These are phyloP conservation scores for Pneumocystis oryctolagi DNA, from an alignment of 1,139 yeast species.

Conservation along the genomic window DNA sequence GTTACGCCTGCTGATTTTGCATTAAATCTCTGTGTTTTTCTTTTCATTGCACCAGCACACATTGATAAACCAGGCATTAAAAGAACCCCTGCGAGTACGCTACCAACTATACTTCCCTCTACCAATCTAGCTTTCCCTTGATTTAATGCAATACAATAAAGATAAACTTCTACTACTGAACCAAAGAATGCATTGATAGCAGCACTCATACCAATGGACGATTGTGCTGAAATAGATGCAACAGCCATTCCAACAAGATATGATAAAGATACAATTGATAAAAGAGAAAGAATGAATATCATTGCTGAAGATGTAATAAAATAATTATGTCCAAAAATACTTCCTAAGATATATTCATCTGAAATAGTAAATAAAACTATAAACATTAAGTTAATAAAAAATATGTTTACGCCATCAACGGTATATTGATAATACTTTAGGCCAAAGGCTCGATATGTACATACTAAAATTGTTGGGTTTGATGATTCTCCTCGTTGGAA, in stretches of 20 bases:
- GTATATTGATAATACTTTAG: slow-evolving; percentile 88
- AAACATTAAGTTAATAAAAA: slow-evolving; percentile 68
- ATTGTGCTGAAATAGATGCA: slow-evolving; percentile 94
- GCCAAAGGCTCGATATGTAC: slow-evolving; percentile 88
- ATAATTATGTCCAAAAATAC: slow-evolving; percentile 32
- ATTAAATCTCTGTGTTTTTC: slow-evolving; percentile 88
- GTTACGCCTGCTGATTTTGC: slow-evolving; percentile 96
- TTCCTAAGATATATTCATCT: slow-evolving; percentile 55
- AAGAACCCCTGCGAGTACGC: slow-evolving; percentile 81
- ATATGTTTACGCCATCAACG: slow-evolving; percentile 87
- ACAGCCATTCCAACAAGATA: slow-evolving; percentile 97
- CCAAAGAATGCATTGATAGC: slow-evolving; percentile 96
- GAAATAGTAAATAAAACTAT: slow-evolving; percentile 71
- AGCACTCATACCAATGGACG: slow-evolving; percentile 99
- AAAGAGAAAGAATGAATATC: slow-evolving; percentile 59
- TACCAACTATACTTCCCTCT: slow-evolving; percentile 95
- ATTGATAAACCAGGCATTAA: slow-evolving; percentile 85
- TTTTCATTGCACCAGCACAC: slow-evolving; percentile 88
- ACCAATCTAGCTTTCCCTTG: slow-evolving; percentile 80
- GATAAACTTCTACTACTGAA: slow-evolving; percentile 80
- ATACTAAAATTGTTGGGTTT: slow-evolving; percentile 35
- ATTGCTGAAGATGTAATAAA: slow-evolving; percentile 44
- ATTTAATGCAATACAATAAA: slow-evolving; percentile 78
- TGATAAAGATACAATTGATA: slow-evolving; percentile 84
- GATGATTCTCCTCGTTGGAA: slow-evolving; percentile 22